Evolutionary conservation across 2,329 filamentous ascomycete genomes (phyloP), one percentile per base, ranked within the genome.

Genomic region (Neonectria coccinea): DNA sequence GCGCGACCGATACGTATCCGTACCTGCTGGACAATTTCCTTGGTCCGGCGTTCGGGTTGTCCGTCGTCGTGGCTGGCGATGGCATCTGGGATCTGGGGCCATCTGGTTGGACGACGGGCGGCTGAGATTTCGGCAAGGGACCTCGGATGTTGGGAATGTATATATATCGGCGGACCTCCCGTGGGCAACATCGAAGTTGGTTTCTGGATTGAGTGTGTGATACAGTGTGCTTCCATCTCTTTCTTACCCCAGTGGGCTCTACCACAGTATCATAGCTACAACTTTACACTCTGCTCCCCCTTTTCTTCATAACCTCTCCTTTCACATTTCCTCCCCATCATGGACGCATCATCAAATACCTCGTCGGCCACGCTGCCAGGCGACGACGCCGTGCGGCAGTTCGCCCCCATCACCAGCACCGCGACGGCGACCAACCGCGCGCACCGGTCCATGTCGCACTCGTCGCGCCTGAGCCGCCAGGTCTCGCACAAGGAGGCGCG

Each of bases 401-500:
- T 73, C 14, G 70, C 70, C 4, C 72, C 72, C 31, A 69, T 74
- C 53, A 67, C 70, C 57, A 73, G 66, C 10, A 64, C 64, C 53
- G 59, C 64, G 14, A 70, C 62, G 54, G 27, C n/a, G 14, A 55
- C 64, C 52, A 55, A 56, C 55, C 67, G 67, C 8, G 60, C 67
- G 27, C 75, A 70, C 18, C 62, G 67, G 36, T 75, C 74, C 14
- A 65, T 72, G 25, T 73, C 74, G 36, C 60, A 62, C 29, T 64
- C 62, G 11, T 52, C 64, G 33, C 48, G 59, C 12, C 59, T 59
- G 36, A 61, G 64, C 22, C 36, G 31, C n/a, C 62, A 68, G 31
- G 42, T 58, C 14, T 68, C 70, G 8, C 73, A 39, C 8, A 82
- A 82, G 63, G 80, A 81, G 62, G 53, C 68, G 11, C 72, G 73